These are phyloP conservation scores for Tephrocybe sp. DNA, from an alignment of 768 basidiomycete species.

Conservation along the genomic window DNA sequence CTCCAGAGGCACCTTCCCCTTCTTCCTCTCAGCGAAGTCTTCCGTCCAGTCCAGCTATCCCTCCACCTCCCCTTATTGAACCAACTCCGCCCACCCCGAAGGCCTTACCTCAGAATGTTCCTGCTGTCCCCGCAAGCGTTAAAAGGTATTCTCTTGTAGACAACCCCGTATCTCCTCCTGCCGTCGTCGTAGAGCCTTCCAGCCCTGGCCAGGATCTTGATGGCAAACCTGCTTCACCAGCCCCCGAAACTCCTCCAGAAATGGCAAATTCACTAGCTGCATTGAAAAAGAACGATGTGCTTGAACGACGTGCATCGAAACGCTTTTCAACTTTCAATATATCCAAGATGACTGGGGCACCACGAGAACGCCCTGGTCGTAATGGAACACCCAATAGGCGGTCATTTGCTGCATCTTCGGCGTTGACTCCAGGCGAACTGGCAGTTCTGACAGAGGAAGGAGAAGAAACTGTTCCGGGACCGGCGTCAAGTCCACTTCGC, in stretches of 20 bases:
- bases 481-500: slow-evolving; percentile 20
- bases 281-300: slow-evolving; percentile 78
- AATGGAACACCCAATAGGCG: slow-evolving; percentile 54
- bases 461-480: slow-evolving; percentile 51
- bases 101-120: slow-evolving; percentile 22
- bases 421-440: slow-evolving; percentile 68
- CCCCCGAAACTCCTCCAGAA: slow-evolving; percentile 43
- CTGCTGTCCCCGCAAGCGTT: slow-evolving; percentile 59
- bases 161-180: slow-evolving; percentile 46
- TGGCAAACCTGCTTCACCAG: slow-evolving; percentile 30
- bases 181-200: slow-evolving; percentile 52
- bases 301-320: slow-evolving; percentile 92
- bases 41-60: not conserved
- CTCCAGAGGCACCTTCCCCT: slow-evolving; percentile 1
- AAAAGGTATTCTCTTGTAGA: slow-evolving; percentile 82
- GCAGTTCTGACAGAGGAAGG: slow-evolving; percentile 67
- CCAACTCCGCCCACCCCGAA: slow-evolving; percentile 9
- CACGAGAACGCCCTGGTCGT: slow-evolving; percentile 47
- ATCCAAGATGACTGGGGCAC: slow-evolving; percentile 80
- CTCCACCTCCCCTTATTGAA: slow-evolving; percentile 7
- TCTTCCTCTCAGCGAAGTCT: slow-evolving; percentile 6
- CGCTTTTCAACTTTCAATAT: slow-evolving; percentile 95
- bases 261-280: slow-evolving; percentile 84
- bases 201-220: slow-evolving; percentile 38
- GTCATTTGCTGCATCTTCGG: slow-evolving; percentile 60